Evolutionary conservation across 106 monocot genomes (phyloP).

Genomic region (Apostasia shenzhenica): DNA sequence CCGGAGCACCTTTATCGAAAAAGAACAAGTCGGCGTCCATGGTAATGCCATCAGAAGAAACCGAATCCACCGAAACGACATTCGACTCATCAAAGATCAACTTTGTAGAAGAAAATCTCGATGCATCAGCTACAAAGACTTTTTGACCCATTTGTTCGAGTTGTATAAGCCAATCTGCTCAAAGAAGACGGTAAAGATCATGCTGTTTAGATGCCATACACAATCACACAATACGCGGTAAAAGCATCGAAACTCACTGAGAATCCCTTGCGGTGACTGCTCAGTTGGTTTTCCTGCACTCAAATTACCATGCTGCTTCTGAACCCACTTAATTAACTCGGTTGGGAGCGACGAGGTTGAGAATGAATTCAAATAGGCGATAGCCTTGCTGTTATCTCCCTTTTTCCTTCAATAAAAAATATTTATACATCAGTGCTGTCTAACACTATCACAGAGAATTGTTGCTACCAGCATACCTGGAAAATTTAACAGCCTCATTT

Average conservation of each 20-base stretch:
- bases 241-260: constrained; percentile 38
- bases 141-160: constrained; percentile 46
- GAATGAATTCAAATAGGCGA: constrained; percentile 64
- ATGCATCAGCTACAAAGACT: constrained; percentile 35
- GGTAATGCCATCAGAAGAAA: constrained; percentile 8
- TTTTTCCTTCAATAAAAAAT: constrained; percentile 31
- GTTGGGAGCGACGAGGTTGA: constrained; percentile 52
- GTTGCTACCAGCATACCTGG: constrained; percentile 31
- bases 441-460: constrained; percentile 1
- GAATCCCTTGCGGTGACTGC: constrained; percentile 68
- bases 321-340: constrained; percentile 44
- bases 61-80: constrained; percentile 5
- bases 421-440: background rate
- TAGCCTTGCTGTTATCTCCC: constrained; percentile 57
- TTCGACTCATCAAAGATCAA: constrained; percentile 35
- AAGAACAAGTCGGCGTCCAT: constrained; percentile 49
- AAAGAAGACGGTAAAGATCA: background rate
- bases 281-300: constrained; percentile 30
- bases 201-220: background rate
- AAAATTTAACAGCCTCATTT: constrained; percentile 47
- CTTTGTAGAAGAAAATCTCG: constrained; percentile 12
- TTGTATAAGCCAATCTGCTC: constrained; percentile 52
- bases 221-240: background rate
- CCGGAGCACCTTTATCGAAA: constrained; percentile 34
- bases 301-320: constrained; percentile 20